Evolutionary conservation across 768 basidiomycete species (phyloP).

Genomic region (Agaricus blazei): DNA sequence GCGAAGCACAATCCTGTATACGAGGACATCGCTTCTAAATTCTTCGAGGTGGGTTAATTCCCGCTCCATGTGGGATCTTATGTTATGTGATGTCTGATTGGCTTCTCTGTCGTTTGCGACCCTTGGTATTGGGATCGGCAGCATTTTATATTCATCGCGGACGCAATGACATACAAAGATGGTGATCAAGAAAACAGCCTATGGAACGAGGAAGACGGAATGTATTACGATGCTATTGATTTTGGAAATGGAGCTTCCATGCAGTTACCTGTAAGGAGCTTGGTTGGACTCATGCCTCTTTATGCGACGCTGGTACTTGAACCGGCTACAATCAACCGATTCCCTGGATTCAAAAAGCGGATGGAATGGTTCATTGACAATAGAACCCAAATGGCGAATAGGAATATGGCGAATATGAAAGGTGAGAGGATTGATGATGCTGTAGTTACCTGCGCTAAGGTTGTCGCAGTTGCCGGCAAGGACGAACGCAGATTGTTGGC

Average conservation of each 20-base stretch:
- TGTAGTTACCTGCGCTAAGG: not conserved
- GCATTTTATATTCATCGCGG: constrained; percentile 98
- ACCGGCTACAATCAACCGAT: constrained; percentile 79
- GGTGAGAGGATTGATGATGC: constrained; percentile 34
- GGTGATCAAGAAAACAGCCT: constrained; percentile 77
- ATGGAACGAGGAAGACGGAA: constrained; percentile 96
- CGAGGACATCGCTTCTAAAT: constrained; percentile 98
- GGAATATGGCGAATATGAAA: constrained; percentile 97
- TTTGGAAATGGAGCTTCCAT: constrained; percentile 78
- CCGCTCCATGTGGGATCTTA: not conserved
- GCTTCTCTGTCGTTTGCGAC: not conserved
- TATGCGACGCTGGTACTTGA: constrained; percentile 95
- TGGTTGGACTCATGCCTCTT: constrained; percentile 96
- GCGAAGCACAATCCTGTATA: constrained; percentile 98
- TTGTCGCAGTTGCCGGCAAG: constrained; percentile 50
- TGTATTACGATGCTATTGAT: constrained; percentile 97
- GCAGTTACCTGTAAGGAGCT: constrained; percentile 89
- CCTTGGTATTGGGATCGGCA: constrained; percentile 20
- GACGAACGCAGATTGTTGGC: constrained; percentile 87
- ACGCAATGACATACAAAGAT: constrained; percentile 92
- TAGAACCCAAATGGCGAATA: constrained; percentile 75
- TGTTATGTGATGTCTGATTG: constrained; percentile 95
- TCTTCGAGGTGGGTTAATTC: constrained; percentile 63
- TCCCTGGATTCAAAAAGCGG: constrained; percentile 98
- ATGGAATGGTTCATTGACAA: constrained; percentile 99